Conservation (phyloP, 2,329 filamentous ascomycete genomes). For the Aschersonia sp. region DNA sequence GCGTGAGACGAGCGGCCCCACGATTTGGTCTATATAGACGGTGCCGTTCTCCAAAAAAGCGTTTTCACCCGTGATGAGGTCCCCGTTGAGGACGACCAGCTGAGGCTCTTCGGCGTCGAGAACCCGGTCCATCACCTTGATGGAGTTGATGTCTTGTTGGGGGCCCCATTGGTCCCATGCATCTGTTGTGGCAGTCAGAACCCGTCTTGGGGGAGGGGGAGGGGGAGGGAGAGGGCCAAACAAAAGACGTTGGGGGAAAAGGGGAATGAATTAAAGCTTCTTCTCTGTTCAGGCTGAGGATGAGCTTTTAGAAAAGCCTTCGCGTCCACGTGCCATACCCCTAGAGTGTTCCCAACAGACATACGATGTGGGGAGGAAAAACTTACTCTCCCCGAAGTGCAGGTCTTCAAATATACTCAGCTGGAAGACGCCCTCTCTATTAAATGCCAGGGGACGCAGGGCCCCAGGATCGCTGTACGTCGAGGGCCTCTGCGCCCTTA, state of each 20-base stretch:
- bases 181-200: conserved; percentile 13
- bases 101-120: conserved; percentile 41
- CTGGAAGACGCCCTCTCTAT: conserved; percentile 30
- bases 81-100: conserved; percentile 56
- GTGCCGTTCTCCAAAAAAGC: conserved; percentile 38
- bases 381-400: conserved; percentile 54
- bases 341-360: neutral
- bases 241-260: too few relatives aligned
- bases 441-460: conserved; percentile 17
- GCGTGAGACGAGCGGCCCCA: conserved; percentile 39
- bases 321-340: too few relatives aligned
- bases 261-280: too few relatives aligned
- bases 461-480: neutral
- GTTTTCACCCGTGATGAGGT: conserved; percentile 57
- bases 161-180: conserved; percentile 29
- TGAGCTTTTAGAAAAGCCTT: too few relatives aligned
- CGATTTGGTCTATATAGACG: conserved; percentile 42
- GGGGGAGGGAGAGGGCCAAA: too few relatives aligned
- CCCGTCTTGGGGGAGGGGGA: too few relatives aligned
- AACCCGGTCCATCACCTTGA: conserved; percentile 40
- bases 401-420: conserved; percentile 53
- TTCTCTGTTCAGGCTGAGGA: too few relatives aligned
- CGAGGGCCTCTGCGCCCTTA: neutral
- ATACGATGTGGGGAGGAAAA: neutral
- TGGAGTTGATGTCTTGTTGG: conserved; percentile 40